phyloP scores from a whole-genome alignment of 1,139 yeast species.

The Yamadazyma kanchanaburiensis region DNA sequence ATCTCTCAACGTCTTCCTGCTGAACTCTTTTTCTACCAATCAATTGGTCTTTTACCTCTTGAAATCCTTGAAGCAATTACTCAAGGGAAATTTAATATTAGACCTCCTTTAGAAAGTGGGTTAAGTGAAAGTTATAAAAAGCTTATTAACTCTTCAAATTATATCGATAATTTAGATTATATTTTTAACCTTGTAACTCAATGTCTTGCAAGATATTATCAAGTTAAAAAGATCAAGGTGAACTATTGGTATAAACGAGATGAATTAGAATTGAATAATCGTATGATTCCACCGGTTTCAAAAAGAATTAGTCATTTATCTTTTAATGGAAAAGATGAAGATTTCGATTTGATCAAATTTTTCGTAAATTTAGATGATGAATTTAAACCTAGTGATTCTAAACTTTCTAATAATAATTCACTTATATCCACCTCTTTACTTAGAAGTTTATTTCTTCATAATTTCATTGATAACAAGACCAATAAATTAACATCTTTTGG shows the following conservation, averaged over 20 bases:
- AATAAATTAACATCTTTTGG: constrained; percentile 56
- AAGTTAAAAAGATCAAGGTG: constrained; percentile 63
- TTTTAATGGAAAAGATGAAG: constrained; percentile 19
- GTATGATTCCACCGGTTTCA: constrained; percentile 43
- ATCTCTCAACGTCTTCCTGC: constrained; percentile 86
- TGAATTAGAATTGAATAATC: constrained; percentile 45
- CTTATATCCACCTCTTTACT: constrained; percentile 58
- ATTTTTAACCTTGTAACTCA: constrained; percentile 69
- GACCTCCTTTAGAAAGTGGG: constrained; percentile 72
- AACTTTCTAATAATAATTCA: constrained; percentile 44
- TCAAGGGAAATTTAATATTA: constrained; percentile 60
- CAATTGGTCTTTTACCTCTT: constrained; percentile 70
- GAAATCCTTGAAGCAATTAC: constrained; percentile 66
- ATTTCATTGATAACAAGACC: constrained; percentile 45
- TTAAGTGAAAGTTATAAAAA: constrained; percentile 54
- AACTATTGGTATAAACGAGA: constrained; percentile 60
- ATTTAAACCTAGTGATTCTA: constrained; percentile 12
- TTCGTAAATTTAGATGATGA: constrained; percentile 18
- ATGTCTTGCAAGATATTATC: constrained; percentile 80
- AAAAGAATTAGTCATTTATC: constrained; percentile 31
- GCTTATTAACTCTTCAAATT: constrained; percentile 45
- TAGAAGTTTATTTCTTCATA: constrained; percentile 56
- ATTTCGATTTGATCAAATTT: constrained; percentile 35
- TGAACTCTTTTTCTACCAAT: constrained; percentile 77
- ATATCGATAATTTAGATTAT: constrained; percentile 51